Base-by-base conservation (phyloP, 2,329 filamentous ascomycete species). In the Diaporthe vaccinii region DNA sequence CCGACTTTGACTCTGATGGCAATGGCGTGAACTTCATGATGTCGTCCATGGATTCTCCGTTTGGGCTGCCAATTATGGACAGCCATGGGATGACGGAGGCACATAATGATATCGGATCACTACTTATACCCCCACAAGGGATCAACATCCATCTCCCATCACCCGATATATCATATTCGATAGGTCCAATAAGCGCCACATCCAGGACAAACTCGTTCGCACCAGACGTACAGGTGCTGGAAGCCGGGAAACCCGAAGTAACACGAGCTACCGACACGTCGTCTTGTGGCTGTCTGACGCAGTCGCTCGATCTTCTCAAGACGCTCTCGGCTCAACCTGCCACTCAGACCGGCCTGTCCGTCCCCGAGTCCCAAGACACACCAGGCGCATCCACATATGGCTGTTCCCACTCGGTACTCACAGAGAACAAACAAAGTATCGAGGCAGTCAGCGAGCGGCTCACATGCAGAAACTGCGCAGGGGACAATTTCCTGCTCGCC, bases 1-100 rank as follows among this genome's bases (percentile, higher is more conserved):
- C n/a, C 1, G 39, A 20, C 4, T 62, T 62, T 15, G 36, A 8
- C 25, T 41, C n/a, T 3, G 39, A 62, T 22, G 15, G 15, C 25
- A 44, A 44, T 8, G 59, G 28, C n/a, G 36, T 62, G 36, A n/a
- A 62, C 39, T 28, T 62, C n/a, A 62, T 62, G n/a, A 62, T 62
- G 59, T 62, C 59, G 3, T 2, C 39, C 8, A 62, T 44, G 59
- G 36, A 20, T 0, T 22, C 59, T 12, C 59, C 59, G 7, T 62
- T 62, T 28, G 36, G 4, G 4, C 2, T 41, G 7, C n/a, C 59
- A 44, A n/a, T 14, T 7, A 9, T 44, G 7, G 36, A 62, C n/a
- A 44, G 25, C 25, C 6, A 25, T 20, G n/a, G 14, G 39, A 44
- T 62, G n/a, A 9, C 36, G 14, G 36, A 44, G 28, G n/a, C 39